These are phyloP conservation scores for Termitomyces sp. DNA, from an alignment of 768 basidiomycete genomes.

Conservation along the genomic window DNA sequence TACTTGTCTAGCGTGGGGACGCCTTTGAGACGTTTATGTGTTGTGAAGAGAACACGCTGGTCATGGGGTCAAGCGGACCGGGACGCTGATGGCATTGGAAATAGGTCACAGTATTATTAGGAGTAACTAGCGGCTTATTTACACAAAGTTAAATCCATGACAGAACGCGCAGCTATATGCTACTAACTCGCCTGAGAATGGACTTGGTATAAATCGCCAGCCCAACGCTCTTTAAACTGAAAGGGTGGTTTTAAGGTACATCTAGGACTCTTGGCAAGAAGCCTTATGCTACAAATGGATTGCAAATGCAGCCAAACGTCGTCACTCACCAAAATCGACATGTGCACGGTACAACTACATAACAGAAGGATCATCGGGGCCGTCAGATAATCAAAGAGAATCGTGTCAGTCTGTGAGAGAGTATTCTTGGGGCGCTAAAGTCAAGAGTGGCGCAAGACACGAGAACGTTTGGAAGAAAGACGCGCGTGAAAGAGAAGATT, in stretches of 20 bases:
- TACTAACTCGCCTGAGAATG: neutral
- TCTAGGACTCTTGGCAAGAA: too few species aligned
- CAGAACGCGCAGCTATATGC: neutral
- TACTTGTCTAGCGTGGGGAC: neutral
- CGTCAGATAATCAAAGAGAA: too few species aligned
- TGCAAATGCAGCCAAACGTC: neutral
- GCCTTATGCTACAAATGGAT: neutral
- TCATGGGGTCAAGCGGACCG: constrained; percentile 13
- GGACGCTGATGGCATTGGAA: neutral
- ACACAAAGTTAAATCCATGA: neutral
- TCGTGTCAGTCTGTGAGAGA: neutral
- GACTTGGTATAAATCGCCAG: neutral
- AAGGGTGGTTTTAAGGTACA: neutral
- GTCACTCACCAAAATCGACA: neutral
- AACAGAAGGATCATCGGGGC: too few species aligned
- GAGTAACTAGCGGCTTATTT: neutral
- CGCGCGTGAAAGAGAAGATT: neutral
- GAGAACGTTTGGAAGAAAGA: neutral
- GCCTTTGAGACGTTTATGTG: neutral
- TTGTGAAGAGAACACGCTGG: neutral
- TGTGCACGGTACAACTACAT: too few species aligned
- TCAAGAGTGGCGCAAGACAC: neutral
- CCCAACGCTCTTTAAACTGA: neutral
- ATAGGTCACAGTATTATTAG: neutral
- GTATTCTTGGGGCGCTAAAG: too few species aligned